A percentile compares a stretch with the other conserved stretches of the same genome.
Conservation (phyloP, 306 rosid species). For the Cercis canadensis region DNA sequence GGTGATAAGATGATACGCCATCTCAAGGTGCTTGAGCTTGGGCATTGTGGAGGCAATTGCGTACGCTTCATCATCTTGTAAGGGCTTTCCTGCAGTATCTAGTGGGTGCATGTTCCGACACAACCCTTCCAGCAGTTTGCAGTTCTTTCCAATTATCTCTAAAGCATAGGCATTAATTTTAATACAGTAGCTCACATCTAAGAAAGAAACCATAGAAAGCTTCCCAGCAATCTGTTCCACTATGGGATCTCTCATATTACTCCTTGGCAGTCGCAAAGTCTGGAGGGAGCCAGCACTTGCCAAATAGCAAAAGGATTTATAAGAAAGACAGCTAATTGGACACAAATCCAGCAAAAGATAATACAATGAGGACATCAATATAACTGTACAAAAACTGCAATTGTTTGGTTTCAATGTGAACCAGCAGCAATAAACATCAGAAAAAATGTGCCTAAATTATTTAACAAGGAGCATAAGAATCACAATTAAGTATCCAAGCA, state of each 20-base stretch:
- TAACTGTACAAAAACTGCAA: not conserved
- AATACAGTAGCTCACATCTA: constrained; percentile 94
- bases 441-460: not conserved
- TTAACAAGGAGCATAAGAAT: constrained; percentile 10
- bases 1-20: constrained; percentile 83
- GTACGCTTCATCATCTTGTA: constrained; percentile 76
- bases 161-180: constrained; percentile 65
- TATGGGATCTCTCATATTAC: constrained; percentile 62
- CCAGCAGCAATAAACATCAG: not conserved
- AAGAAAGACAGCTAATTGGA: constrained; percentile 32
- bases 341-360: not conserved
- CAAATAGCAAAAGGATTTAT: constrained; percentile 49
- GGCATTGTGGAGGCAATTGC: constrained; percentile 97
- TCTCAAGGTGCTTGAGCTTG: constrained; percentile 87
- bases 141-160: constrained; percentile 86
- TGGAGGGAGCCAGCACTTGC: constrained; percentile 89
- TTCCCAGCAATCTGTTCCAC: constrained; percentile 76
- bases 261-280: constrained; percentile 76
- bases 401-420: constrained; percentile 14
- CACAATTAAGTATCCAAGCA: constrained; percentile 1
- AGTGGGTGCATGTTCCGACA: constrained; percentile 94
- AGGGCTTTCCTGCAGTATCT: constrained; percentile 82
- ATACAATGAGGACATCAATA: constrained; percentile 4
- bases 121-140: constrained; percentile 72
- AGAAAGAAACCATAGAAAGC: constrained; percentile 72